phyloP scores from a whole-genome alignment of 768 basidiomycete genomes.

The Daedaleopsis sinensis region DNA sequence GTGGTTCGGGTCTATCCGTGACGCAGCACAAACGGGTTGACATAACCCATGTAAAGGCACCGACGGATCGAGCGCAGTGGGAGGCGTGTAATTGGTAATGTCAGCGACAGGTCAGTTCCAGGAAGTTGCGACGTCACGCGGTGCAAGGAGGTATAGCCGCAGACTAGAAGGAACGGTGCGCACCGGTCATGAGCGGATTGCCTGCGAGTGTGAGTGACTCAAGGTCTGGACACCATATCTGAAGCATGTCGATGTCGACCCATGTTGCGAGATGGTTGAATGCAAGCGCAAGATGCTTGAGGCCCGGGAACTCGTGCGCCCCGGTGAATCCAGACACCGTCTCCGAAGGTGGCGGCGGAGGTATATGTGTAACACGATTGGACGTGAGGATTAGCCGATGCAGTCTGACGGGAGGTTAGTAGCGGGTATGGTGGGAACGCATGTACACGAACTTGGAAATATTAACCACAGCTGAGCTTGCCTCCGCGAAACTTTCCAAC shows the following conservation, averaged over 20 bases:
- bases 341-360: background rate
- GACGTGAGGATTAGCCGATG: conserved; percentile 66
- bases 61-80: background rate
- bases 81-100: background rate
- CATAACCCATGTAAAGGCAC: background rate
- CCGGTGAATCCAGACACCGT: background rate
- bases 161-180: conserved; percentile 5
- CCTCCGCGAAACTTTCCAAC: conserved; percentile 57
- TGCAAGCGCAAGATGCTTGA: conserved; percentile 67
- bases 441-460: conserved; percentile 46
- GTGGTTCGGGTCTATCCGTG: conserved; percentile 38
- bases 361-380: conserved; percentile 57
- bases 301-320: conserved; percentile 27
- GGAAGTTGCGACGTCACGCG: background rate
- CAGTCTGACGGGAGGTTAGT: conserved; percentile 45
- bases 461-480: conserved; percentile 45
- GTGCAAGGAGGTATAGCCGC: background rate
- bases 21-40: background rate
- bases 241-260: conserved; percentile 65
- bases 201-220: conserved; percentile 60
- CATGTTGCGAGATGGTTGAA: conserved; percentile 61
- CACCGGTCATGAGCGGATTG: conserved; percentile 68
- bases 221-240: conserved; percentile 69
- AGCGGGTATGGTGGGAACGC: conserved; percentile 5
- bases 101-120: background rate